Percentiles rank a stretch among this genome's conserved stretches.
phyloP scores from a whole-genome alignment of 2,329 filamentous ascomycete genomes.

The Fusarium sarcochroum region DNA sequence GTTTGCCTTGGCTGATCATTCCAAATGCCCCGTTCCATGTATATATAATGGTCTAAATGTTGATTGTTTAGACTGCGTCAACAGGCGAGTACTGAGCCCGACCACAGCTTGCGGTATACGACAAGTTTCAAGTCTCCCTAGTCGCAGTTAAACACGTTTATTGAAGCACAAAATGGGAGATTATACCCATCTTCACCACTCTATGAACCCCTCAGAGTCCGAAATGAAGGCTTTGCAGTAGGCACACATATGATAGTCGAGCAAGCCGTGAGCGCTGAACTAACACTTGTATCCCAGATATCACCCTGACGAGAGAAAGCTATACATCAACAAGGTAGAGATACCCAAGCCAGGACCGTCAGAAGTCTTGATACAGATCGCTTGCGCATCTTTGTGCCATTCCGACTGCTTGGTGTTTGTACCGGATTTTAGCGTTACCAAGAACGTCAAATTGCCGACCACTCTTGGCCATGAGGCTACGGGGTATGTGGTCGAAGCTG shows the following conservation, averaged over 20 bases:
- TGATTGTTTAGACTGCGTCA: too few species aligned
- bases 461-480: slow-evolving; percentile 2
- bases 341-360: not conserved
- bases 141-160: too few species aligned
- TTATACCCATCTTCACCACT: too few species aligned
- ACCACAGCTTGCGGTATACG: too few species aligned
- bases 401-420: not conserved
- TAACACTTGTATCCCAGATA: not conserved
- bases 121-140: too few species aligned
- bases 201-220: not conserved
- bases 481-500: not conserved
- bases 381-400: not conserved
- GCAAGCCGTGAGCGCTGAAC: not conserved
- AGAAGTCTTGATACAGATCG: not conserved
- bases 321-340: not conserved
- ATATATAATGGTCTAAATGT: too few species aligned
- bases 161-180: too few species aligned
- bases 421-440: not conserved
- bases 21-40: too few species aligned
- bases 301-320: not conserved
- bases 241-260: not conserved
- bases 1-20: too few species aligned
- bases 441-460: not conserved
- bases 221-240: not conserved
- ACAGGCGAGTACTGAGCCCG: too few species aligned